Percentiles rank a stretch among this genome's conserved stretches.
Conservation (phyloP, 75 land plant species). For the Larix kaempferi region DNA sequence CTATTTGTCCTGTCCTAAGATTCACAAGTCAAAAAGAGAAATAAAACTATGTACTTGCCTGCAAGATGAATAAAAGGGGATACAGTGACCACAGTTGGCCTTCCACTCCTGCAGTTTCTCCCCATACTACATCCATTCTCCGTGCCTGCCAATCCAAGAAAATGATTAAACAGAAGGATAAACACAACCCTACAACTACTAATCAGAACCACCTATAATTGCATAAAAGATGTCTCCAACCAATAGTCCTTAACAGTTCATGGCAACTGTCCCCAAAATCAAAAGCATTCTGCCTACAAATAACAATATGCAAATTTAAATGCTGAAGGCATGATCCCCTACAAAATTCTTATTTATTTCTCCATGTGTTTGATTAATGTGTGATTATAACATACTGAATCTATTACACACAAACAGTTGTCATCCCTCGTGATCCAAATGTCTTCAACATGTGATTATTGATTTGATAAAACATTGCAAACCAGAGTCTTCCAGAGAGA, state of each 20-base stretch:
- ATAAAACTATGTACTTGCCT: constrained; percentile 43
- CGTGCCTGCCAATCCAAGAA: constrained; percentile 56
- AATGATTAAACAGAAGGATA: not conserved
- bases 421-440: too few species aligned
- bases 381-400: too few species aligned
- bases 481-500: too few species aligned
- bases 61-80: constrained; percentile 83
- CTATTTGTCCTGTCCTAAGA: not conserved
- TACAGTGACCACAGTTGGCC: constrained; percentile 88
- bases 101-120: constrained; percentile 92
- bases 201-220: not conserved
- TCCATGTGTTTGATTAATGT: too few species aligned
- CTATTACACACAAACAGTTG: too few species aligned
- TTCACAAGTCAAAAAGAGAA: not conserved
- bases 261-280: not conserved
- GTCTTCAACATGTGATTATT: too few species aligned
- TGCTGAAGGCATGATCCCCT: not conserved
- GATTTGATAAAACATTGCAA: too few species aligned
- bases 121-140: constrained; percentile 99
- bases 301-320: not conserved
- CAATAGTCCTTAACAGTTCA: not conserved
- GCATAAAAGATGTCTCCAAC: not conserved
- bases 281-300: not conserved
- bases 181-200: constrained; percentile 4
- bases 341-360: too few species aligned